Conservation (phyloP, 2,329 filamentous ascomycete species). For the Falciphora oryzae region DNA sequence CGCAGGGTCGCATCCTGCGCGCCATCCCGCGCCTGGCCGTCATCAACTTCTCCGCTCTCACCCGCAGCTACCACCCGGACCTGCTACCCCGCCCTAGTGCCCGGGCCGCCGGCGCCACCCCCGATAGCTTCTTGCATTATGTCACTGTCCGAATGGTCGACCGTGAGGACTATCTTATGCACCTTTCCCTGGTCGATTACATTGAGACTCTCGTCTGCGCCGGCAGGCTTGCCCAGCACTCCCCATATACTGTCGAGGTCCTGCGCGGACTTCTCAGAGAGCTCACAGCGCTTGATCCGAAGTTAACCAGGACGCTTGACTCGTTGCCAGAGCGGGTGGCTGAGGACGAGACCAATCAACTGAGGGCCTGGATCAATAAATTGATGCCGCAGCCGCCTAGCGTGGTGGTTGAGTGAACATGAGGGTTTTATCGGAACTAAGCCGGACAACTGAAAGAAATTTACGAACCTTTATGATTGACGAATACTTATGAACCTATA, state of each 20-base stretch:
- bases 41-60: constrained; percentile 37
- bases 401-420: background rate
- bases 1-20: constrained; percentile 47
- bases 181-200: constrained; percentile 46
- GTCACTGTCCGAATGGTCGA: constrained; percentile 47
- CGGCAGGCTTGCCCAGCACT: constrained; percentile 33
- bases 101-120: constrained; percentile 15
- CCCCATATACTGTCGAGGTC: constrained; percentile 28
- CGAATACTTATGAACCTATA: background rate
- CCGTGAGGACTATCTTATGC: constrained; percentile 42
- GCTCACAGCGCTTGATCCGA: constrained; percentile 33
- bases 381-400: constrained; percentile 26
- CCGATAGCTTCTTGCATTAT: constrained; percentile 40
- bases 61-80: constrained; percentile 14
- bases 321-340: constrained; percentile 42
- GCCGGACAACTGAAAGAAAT: background rate
- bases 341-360: constrained; percentile 43
- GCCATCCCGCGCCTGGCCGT: constrained; percentile 44
- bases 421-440: background rate
- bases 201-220: constrained; percentile 45
- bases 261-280: constrained; percentile 33
- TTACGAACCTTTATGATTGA: background rate
- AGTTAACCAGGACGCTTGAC: constrained; percentile 32
- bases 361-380: constrained; percentile 39
- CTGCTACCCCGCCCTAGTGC: constrained; percentile 22